Evolutionary conservation across 371 early-diverging fungal species (phyloP).

Genomic region (Nematocida sp.): DNA sequence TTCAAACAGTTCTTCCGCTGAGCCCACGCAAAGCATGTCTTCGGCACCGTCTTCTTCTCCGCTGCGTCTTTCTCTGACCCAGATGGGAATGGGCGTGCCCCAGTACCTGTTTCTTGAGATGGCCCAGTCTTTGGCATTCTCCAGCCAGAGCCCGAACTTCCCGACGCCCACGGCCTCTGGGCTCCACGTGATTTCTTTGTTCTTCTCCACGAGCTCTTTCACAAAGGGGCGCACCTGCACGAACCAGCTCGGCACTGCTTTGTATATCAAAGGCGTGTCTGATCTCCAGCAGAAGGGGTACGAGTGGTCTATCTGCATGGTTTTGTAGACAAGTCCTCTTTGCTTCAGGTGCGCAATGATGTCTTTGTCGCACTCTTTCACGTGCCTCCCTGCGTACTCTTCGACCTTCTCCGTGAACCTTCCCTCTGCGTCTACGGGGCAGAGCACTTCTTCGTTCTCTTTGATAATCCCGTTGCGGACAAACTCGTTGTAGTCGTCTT

Average conservation of each 20-base stretch:
- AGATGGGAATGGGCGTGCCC: constrained; percentile 99
- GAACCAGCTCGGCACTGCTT: constrained; percentile 96
- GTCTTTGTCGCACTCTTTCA: constrained; percentile 80
- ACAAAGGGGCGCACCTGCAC: constrained; percentile 78
- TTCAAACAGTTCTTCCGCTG: constrained; percentile 78
- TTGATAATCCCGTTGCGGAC: constrained; percentile 73
- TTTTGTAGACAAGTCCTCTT: constrained; percentile 44
- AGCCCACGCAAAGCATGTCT: constrained; percentile 76
- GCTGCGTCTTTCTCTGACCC: constrained; percentile 66
- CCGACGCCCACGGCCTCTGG: constrained; percentile 90
- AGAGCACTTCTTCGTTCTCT: constrained; percentile 76
- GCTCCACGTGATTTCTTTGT: constrained; percentile 86
- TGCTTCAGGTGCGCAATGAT: constrained; percentile 72
- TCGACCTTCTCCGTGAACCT: constrained; percentile 73
- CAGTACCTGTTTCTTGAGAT: constrained; percentile 97
- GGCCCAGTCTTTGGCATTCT: constrained; percentile 95
- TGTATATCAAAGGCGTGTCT: constrained; percentile 95
- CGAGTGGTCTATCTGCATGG: constrained; percentile 70
- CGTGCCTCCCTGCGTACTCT: constrained; percentile 73
- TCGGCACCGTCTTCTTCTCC: constrained; percentile 65
- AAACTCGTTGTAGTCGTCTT: constrained; percentile 97
- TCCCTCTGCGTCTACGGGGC: constrained; percentile 88
- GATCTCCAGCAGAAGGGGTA: constrained; percentile 95
- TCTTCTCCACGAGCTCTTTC: constrained; percentile 78
- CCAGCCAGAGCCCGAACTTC: constrained; percentile 97